Base-by-base conservation (phyloP, 805 yeast species). In the Ogataea salicorniae region DNA sequence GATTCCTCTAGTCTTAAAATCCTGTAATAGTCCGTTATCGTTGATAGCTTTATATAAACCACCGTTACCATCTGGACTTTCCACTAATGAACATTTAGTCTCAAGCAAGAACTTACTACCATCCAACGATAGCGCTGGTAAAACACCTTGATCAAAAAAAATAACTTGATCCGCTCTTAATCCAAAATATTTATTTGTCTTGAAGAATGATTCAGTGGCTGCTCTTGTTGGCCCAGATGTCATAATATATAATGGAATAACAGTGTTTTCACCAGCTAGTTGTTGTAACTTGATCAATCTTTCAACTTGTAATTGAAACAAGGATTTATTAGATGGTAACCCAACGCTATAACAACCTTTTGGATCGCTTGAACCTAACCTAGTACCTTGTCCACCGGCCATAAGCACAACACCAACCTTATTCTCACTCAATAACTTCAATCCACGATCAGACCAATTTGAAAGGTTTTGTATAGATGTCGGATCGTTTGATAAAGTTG, bases 361-460 rank as follows among this genome's bases (percentile, higher is more conserved):
- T 35, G 99, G 99, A 23, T 72, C 80, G 4, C 81, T 71, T 1
- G 96, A 89, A 1, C 99, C 99, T 46, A 94, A 73, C 52, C 99
- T 76, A 7, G 97, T 87, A 33, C 99, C 99, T 67, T 94, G 99
- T 43, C 99, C 99, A 47, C 99, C 99, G 13, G 99, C 97, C 87
- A 94, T 84, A 45, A 94, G 73, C 39, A 94, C 74, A 5, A 94
- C 92, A 34, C 89, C 99, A 22, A 92, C 98, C 59, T 85, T 79
- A 53, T 84, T 84, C 14, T 72, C 65, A 16, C 78, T 66, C 46
- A 94, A 83, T 31, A 92, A 86, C 23, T 79, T 70, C 16, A 83
- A 65, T 14, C 99, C 99, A 14, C 57, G 39, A 5, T 51, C 54
- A 38, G 65, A 53, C 60, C 75, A 67, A 9, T 50, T 48, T 6